Base-by-base conservation (phyloP, 2,329 filamentous ascomycete genomes). In the Botrytis galanthina region DNA sequence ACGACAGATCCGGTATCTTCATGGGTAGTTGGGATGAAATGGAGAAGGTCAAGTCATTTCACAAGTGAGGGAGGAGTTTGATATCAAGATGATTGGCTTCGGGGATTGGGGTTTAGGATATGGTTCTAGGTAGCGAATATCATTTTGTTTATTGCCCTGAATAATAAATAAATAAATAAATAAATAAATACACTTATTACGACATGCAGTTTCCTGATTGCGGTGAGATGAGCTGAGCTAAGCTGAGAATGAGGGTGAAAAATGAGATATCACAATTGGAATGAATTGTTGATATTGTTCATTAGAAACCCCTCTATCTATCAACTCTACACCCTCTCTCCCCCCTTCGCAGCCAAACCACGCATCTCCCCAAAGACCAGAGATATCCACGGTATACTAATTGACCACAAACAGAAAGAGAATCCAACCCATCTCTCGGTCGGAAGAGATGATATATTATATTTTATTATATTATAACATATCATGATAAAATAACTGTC, bases 1-100 rank as follows among this genome's bases (percentile, higher is more conserved):
- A 99, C 83, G 96, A 99, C 85, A 90, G 91, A 81, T 95, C 94
- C 32, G 96, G 96, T 78, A 98, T 99, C 80, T 99, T 97, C 85
- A 88, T 99, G 86, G 96, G 96, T 77, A 97, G 94, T 79, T 94
- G 92, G 79, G 93, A 97, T 76, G 96, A 99, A 86, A 89, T 99
- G 67, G 94, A 98, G 86, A 98, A 97, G 87, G 93, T 98, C 78
- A 97, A 81, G 74, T 70, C 73, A 3, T 81, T 80, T 75, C 79
- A 80, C 91, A 92, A 77, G 73, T 77, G 74, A 57, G n/a, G 20
- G 3, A 37, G 26, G 29, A 70, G 12, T 29, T 32, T 70, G 67
- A 70, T 59, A 54, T 32, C 57, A 35, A 29, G n/a, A 57, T 29
- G 51, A 18, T 67, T 18, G 32, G 67, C 64, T 29, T 54, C 32